A percentile compares a stretch with the other conserved stretches of the same genome.
phyloP scores from a whole-genome alignment of 2,329 filamentous ascomycete genomes.

The Apiospora kogelbergensis region DNA sequence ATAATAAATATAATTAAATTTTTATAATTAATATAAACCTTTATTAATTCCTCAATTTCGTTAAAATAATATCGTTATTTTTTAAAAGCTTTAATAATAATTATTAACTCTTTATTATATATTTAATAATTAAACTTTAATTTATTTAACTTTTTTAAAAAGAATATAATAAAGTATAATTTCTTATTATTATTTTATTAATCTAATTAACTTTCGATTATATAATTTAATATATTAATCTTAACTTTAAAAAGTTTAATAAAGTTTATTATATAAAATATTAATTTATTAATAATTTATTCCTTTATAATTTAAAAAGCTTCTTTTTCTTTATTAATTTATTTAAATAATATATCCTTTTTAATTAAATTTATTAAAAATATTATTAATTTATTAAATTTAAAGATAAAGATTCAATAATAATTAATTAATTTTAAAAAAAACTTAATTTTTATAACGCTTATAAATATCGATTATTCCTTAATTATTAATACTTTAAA shows the following conservation, averaged over 20 bases:
- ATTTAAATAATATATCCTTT: not conserved
- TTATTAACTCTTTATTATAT: too few relatives aligned
- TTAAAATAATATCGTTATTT: constrained; percentile 23
- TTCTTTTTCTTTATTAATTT: too few relatives aligned
- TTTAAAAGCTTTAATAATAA: constrained; percentile 26
- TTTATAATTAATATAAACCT: constrained; percentile 7
- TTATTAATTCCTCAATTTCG: constrained; percentile 15
- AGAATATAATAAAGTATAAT: constrained; percentile 17
- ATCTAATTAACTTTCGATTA: constrained; percentile 9
- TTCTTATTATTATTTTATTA: constrained; percentile 12
- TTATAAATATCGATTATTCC: constrained; percentile 18
- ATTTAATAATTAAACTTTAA: constrained; percentile 30
- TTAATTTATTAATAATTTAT: too few relatives aligned
- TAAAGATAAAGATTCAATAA: constrained; percentile 30
- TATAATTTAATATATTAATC: constrained; percentile 15
- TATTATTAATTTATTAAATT: constrained; percentile 12
- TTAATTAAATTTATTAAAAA: too few relatives aligned
- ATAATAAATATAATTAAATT: too few relatives aligned
- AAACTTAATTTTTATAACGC: constrained; percentile 19
- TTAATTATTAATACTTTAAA: too few relatives aligned
- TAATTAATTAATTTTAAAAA: constrained; percentile 34
- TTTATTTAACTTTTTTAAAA: constrained; percentile 18
- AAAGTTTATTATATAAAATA: constrained; percentile 9
- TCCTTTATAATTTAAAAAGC: too few relatives aligned
- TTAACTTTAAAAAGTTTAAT: too few relatives aligned